phyloP scores from a whole-genome alignment of 192 early-diverging fungal species.

The Coemansia pectinata region DNA sequence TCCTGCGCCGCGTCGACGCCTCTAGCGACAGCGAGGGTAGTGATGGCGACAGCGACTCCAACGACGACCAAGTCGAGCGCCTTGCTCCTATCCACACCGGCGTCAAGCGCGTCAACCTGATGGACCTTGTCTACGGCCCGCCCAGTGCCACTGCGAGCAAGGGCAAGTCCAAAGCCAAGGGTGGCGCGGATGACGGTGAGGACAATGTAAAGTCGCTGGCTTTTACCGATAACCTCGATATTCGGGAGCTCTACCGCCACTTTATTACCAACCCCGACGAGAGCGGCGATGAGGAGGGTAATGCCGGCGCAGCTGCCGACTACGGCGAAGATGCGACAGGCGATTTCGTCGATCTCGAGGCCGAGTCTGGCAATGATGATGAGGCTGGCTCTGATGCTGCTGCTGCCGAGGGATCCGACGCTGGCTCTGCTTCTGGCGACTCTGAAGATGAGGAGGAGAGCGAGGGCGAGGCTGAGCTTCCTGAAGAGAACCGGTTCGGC shows the following conservation, averaged over 20 bases:
- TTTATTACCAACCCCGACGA: slow-evolving; percentile 47
- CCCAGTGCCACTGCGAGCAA: slow-evolving; percentile 47
- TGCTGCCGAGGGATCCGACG: slow-evolving; percentile 26
- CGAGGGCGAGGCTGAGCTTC: slow-evolving; percentile 55
- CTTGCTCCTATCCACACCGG: slow-evolving; percentile 42
- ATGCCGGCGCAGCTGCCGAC: slow-evolving; percentile 53
- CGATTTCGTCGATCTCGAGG: slow-evolving; percentile 71
- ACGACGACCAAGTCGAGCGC: slow-evolving; percentile 29
- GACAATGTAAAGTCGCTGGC: slow-evolving; percentile 45
- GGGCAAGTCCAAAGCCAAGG: slow-evolving; percentile 38
- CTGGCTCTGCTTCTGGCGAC: slow-evolving; percentile 29
- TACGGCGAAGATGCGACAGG: slow-evolving; percentile 52
- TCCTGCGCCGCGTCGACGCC: slow-evolving; percentile 25
- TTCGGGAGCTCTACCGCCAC: slow-evolving; percentile 19
- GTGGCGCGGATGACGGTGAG: slow-evolving; percentile 50
- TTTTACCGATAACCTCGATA: slow-evolving; percentile 36
- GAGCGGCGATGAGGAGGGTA: slow-evolving; percentile 41
- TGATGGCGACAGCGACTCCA: slow-evolving; percentile 2
- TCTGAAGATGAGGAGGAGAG: slow-evolving; percentile 50
- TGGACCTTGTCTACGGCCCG: slow-evolving; percentile 85
- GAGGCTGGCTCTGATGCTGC: slow-evolving; percentile 31
- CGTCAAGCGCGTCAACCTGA: slow-evolving; percentile 72
- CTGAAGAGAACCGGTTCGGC: slow-evolving; percentile 60
- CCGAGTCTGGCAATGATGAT: slow-evolving; percentile 67
- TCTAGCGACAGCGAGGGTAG: slow-evolving; percentile 13